Base-by-base conservation (phyloP, 345 rosid species). In the Citrus mangshanensis region DNA sequence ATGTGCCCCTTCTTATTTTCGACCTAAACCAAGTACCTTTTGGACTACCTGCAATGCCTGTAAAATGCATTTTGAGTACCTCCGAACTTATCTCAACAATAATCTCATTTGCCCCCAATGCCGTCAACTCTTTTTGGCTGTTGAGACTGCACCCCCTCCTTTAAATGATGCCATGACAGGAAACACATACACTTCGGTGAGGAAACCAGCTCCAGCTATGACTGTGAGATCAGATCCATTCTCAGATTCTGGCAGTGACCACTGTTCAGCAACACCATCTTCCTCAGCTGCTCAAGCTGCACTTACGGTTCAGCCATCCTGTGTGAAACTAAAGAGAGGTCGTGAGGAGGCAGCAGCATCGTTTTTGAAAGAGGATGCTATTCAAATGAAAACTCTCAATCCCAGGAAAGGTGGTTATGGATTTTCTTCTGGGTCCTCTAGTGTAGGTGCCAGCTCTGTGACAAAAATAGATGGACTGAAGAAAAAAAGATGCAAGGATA, bases 11-110 rank as follows among this genome's bases (percentile, higher is more conserved):
- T 75, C 79, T 74, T 73, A 27, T 70, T 54, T 46, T 54, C 74
- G 27, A 12, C n/a, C 77, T 28, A 72, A 81, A 56, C 72, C 54
- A 18, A 61, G 60, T 25, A 72, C 91, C 27, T 89, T 91, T 81
- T 91, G 91, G 94, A 91, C 90, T 9, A 60, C 58, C 72, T 91
- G 91, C 65, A 38, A 37, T 40, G 60, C 79, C 27, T 89, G 92
- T 76, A 79, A 72, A 71, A 67, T 78, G 78, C 79, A 81, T 8
- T 87, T 81, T 70, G 87, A 89, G 82, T 91, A 85, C 82, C 73
- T 56, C 7, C 81, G 78, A n/a, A 32, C 16, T 54, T 85, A 84
- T 78, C 54, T 83, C 34, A 82, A 84, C 67, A 21, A 7, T 37
- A 85, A 68, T 38, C 80, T 91, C 56, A 28, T 79, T 73, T 91